Base-by-base conservation (phyloP, 2,329 filamentous ascomycete species). In the Sclerotinia subarctica region DNA sequence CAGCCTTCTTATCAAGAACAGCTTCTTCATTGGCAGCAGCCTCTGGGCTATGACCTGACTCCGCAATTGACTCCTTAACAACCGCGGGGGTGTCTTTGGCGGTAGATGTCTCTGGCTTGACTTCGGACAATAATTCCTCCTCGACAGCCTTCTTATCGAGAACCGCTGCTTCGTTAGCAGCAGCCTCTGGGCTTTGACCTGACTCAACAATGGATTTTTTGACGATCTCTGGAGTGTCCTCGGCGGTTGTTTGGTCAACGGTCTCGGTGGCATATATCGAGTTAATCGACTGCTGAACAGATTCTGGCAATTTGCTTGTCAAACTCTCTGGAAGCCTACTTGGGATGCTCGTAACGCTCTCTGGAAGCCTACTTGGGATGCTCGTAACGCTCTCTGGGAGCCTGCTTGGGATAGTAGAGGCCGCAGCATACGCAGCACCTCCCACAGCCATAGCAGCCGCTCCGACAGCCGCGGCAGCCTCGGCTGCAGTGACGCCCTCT, bases 101-200 rank as follows among this genome's bases (percentile, higher is more conserved):
- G 32, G 70, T 74, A 24, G 73, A 71, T 19, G 71, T 75, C 65
- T 76, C 74, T 24, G 79, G 76, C 77, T 84, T 82, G 70, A 88
- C 83, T 78, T 90, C 86, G 72, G 86, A 83, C 59, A 93, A 81
- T 11, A 96, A 82, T 80, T 96, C 90, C 35, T 86, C 79, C 81
- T 96, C 92, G 6, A 93, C 83, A 13, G 82, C 84, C 77, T 86
- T 87, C 85, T 95, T 95, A 74, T 94, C 91, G 70, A 85, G 80
- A 8, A 95, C 90, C 24, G 88, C 90, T 67, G 84, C 83, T 1
- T 86, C 81, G 78, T 88, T 90, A 67, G 85, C 85, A 47, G 90
- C 86, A 46, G 92, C 92, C 79, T 95, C 92, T 11, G 91, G 89
- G 70, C 81, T 82, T 74, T 83, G 78, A 66, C 86, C 85, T 29